Conservation (phyloP, 495 filamentous ascomycete species). For the Podospora pseudocomata region DNA sequence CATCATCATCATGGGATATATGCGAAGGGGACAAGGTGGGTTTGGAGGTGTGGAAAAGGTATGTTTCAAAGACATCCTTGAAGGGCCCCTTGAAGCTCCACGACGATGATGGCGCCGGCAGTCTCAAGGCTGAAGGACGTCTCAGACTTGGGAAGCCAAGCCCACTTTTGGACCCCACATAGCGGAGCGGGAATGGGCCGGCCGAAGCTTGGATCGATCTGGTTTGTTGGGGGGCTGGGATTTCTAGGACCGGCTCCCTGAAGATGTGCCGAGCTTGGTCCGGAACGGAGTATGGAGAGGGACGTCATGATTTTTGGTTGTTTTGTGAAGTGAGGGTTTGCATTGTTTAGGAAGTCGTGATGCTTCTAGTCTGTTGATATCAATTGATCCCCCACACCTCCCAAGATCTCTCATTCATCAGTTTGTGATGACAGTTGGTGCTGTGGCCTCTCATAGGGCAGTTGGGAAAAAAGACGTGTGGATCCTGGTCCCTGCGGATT, state of each 20-base stretch:
- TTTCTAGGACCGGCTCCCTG: background rate
- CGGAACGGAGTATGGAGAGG: too few species aligned
- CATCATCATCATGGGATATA: too few species aligned
- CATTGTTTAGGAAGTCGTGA: background rate
- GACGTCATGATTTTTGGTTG: background rate
- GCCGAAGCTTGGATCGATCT: background rate
- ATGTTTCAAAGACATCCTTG: background rate
- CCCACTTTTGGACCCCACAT: background rate
- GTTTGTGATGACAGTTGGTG: background rate
- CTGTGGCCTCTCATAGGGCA: background rate
- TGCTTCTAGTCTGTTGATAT: background rate
- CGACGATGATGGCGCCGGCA: background rate
- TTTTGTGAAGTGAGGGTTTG: background rate
- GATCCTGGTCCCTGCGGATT: constrained; percentile 4
- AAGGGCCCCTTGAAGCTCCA: background rate
- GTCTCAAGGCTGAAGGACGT: background rate
- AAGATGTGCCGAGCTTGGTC: background rate
- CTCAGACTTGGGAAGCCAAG: background rate
- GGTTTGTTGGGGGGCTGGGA: background rate
- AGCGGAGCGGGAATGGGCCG: background rate
- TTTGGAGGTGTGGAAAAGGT: background rate
- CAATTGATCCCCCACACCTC: background rate
- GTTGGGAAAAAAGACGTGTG: background rate
- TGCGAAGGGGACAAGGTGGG: too few species aligned
- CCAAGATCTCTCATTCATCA: background rate